A percentile compares a stretch with the other conserved stretches of the same genome.
Conservation (phyloP, 2,329 filamentous ascomycete species). For the Nothomitra cinnamomea region DNA sequence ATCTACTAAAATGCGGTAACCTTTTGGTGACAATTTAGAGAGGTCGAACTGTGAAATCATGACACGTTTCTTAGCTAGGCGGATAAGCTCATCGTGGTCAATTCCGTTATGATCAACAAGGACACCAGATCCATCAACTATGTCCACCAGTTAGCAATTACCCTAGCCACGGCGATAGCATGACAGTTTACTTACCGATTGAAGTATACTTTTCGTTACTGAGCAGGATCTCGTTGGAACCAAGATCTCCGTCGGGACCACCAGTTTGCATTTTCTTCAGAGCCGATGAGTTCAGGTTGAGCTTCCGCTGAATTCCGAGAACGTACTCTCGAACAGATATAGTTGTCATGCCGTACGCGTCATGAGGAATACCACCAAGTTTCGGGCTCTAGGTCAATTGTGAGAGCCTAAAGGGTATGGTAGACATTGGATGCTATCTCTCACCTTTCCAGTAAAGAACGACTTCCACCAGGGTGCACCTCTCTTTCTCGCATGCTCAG, state of each 20-base stretch:
- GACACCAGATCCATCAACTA: constrained; percentile 86
- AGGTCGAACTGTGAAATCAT: constrained; percentile 85
- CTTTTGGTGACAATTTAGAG: constrained; percentile 69
- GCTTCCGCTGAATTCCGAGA: constrained; percentile 90
- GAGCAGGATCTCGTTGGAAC: constrained; percentile 93
- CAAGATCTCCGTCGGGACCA: constrained; percentile 88
- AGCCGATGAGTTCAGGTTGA: constrained; percentile 68
- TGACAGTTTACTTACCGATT: constrained; percentile 28
- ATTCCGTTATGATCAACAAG: constrained; percentile 85
- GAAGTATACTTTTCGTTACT: constrained; percentile 91
- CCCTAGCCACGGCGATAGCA: background rate
- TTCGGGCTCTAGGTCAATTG: constrained; percentile 47
- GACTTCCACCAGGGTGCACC: constrained; percentile 99
- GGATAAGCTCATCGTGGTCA: constrained; percentile 64
- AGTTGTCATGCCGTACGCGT: constrained; percentile 94
- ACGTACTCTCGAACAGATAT: constrained; percentile 92
- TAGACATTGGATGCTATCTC: background rate
- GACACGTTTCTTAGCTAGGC: constrained; percentile 66
- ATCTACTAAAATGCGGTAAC: constrained; percentile 84
- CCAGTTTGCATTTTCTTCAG: constrained; percentile 95
- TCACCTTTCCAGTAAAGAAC: constrained; percentile 84
- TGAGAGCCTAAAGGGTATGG: background rate
- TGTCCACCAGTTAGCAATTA: background rate
- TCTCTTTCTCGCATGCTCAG: constrained; percentile 71
- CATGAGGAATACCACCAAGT: constrained; percentile 91